Evolutionary conservation across 169 alveolate genomes (phyloP).

Genomic region (Toxoplasma gondii): DNA sequence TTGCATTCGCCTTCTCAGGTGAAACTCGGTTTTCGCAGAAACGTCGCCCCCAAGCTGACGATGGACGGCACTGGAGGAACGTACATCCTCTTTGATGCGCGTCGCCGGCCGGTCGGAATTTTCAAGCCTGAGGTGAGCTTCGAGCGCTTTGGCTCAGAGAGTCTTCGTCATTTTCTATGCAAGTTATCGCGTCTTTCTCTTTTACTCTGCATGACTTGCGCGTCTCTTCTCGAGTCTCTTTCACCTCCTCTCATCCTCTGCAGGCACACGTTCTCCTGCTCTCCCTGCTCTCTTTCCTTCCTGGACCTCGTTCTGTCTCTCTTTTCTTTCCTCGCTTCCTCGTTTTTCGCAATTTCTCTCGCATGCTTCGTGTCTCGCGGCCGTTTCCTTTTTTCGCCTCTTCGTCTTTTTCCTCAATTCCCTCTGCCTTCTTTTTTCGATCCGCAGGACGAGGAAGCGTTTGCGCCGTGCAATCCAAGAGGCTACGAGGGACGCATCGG

Average conservation of each 20-base stretch:
- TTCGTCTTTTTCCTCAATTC: background rate
- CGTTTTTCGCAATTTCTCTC: too few relatives aligned
- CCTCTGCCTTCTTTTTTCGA: background rate
- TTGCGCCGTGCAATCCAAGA: slow-evolving; percentile 98
- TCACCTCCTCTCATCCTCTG: too few relatives aligned
- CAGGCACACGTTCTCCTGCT: too few relatives aligned
- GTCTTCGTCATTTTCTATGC: too few relatives aligned
- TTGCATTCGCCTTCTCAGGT: slow-evolving; percentile 88
- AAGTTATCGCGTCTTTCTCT: too few relatives aligned
- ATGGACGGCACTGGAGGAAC: slow-evolving; percentile 99
- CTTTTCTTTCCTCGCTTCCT: too few relatives aligned
- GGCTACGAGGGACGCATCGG: slow-evolving; percentile 96
- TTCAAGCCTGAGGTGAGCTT: slow-evolving; percentile 91
- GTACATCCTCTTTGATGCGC: slow-evolving; percentile 90
- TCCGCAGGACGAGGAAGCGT: slow-evolving; percentile 96
- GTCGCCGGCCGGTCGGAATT: slow-evolving; percentile 91
- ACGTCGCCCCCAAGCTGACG: slow-evolving; percentile 95
- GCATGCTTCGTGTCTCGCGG: background rate
- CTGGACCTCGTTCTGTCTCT: too few relatives aligned
- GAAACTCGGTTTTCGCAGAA: slow-evolving; percentile 89
- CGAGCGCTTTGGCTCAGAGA: too few relatives aligned
- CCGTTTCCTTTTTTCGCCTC: background rate
- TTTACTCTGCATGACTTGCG: too few relatives aligned
- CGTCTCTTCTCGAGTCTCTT: too few relatives aligned
- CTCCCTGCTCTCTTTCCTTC: too few relatives aligned